Conservation (phyloP, 768 basidiomycete genomes). For the Aureoboletus auriporus region DNA sequence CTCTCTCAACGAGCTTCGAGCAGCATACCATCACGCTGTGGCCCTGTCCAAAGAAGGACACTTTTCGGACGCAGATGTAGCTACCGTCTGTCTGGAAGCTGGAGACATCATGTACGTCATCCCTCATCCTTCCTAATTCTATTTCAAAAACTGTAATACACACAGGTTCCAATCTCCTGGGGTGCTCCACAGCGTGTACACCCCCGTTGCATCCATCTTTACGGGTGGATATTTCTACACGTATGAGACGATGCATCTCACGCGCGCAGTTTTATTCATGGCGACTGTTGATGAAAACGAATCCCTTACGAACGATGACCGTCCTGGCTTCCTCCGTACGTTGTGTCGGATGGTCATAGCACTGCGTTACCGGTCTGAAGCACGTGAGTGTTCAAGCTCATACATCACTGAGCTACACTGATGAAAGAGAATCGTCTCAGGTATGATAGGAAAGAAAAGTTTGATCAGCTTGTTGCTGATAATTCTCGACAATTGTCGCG, state of each 20-base stretch:
- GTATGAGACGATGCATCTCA: background rate
- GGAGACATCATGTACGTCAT: background rate
- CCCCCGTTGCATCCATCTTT: background rate
- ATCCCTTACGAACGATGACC: background rate
- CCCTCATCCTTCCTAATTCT: background rate
- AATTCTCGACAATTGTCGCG: too few relatives aligned
- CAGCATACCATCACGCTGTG: background rate
- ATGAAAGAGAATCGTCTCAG: too few relatives aligned
- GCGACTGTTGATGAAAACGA: accelerated
- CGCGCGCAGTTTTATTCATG: background rate
- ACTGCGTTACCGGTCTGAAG: background rate
- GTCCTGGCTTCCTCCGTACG: background rate
- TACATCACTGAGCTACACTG: too few relatives aligned
- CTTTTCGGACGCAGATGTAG: background rate
- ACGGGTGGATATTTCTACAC: background rate
- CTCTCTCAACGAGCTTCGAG: background rate
- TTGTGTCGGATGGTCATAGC: conserved; percentile 2
- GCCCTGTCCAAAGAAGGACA: background rate
- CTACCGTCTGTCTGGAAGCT: background rate
- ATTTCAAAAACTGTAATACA: too few relatives aligned
- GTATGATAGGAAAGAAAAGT: too few relatives aligned
- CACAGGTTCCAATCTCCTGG: background rate
- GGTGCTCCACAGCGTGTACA: background rate
- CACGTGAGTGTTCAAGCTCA: background rate
- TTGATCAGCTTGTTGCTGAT: too few relatives aligned